Evolutionary conservation across 495 filamentous ascomycete species (phyloP), one percentile per base, ranked within the genome.

Genomic region (Xylaria venustula): DNA sequence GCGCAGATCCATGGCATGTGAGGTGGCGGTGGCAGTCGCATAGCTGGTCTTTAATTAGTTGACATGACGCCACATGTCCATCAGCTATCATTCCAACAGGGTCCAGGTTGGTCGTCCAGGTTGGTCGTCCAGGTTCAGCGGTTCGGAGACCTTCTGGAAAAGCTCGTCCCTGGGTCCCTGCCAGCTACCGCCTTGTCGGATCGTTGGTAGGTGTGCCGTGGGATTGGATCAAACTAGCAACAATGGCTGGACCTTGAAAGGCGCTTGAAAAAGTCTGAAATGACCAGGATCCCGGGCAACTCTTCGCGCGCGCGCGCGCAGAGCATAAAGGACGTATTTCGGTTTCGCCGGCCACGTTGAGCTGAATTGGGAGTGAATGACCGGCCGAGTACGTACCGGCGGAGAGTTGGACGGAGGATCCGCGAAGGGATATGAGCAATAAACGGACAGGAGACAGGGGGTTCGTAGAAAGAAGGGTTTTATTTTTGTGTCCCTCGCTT

Each of bases 251-350:
- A 32, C 25, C 53, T 19, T n/a, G 26, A 22, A 14, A 20, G 6
- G 25, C 3, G 11, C 7, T 4, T 14, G 34, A 8, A 17, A 30
- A 26, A 42, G 17, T 37, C 32, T 53, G 7, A 40, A 15, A 15
- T 40, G 7, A 40, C 37, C 15, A 12, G 36, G 51, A 17, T 54
- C 51, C 36, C n/a, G 51, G 51, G 22, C 36, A 12, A 36, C 11
- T 11, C 32, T 6, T 40, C 36, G 34, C 20, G 32, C 34, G 1
- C 40, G 40, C 8, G 42, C 3, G 42, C 3, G 17, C 42, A 45
- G 22, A 23, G 53, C 53, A 55, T 55, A 45, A 55, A 32, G 40
- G 25, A 45, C 53, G n/a, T 55, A 55, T 55, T 55, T 55, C 53
- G 53, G 53, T 55, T 55, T 40, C 37, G 44, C 53, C 53, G 53